A percentile compares a stretch with the other conserved stretches of the same genome.
phyloP scores from a whole-genome alignment of 306 rosid genomes.

The Prunus mongolica region DNA sequence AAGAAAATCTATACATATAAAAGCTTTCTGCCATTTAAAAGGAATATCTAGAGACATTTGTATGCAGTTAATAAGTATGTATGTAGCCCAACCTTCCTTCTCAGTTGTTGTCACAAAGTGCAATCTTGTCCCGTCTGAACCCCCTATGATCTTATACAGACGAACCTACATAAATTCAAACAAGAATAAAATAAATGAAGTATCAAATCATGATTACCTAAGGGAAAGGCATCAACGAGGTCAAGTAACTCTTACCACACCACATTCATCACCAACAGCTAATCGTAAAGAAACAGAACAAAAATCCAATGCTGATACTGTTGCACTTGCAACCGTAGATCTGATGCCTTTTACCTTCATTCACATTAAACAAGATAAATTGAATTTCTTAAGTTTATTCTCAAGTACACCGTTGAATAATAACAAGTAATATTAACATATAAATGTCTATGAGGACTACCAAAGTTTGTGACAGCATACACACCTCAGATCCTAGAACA shows the following conservation, averaged over 20 bases:
- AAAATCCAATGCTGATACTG: conserved; percentile 70
- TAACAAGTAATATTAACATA: conserved; percentile 10
- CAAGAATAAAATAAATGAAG: conserved; percentile 21
- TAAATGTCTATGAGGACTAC: conserved; percentile 5
- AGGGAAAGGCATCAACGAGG: conserved; percentile 9
- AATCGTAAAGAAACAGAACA: conserved; percentile 52
- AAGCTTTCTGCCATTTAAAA: conserved; percentile 11
- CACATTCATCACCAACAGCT: conserved; percentile 67
- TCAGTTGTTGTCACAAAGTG: conserved; percentile 58
- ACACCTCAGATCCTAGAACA: conserved; percentile 61
- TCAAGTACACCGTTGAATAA: conserved; percentile 13
- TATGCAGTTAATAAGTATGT: neutral
- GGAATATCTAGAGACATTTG: conserved; percentile 10
- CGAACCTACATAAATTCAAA: conserved; percentile 59
- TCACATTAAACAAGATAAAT: conserved; percentile 24
- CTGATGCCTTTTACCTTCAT: conserved; percentile 54
- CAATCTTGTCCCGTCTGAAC: conserved; percentile 33
- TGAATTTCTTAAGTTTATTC: conserved; percentile 1
- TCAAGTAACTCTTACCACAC: conserved; percentile 51
- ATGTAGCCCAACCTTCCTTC: conserved; percentile 51
- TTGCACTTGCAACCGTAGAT: conserved; percentile 34
- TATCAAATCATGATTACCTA: conserved; percentile 19
- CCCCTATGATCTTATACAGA: conserved; percentile 51
- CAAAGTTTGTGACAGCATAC: conserved; percentile 14
- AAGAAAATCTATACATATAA: neutral